Evolutionary conservation across 2,329 filamentous ascomycete genomes (phyloP), one percentile per base, ranked within the genome.

Genomic region (Cercospora beticola): DNA sequence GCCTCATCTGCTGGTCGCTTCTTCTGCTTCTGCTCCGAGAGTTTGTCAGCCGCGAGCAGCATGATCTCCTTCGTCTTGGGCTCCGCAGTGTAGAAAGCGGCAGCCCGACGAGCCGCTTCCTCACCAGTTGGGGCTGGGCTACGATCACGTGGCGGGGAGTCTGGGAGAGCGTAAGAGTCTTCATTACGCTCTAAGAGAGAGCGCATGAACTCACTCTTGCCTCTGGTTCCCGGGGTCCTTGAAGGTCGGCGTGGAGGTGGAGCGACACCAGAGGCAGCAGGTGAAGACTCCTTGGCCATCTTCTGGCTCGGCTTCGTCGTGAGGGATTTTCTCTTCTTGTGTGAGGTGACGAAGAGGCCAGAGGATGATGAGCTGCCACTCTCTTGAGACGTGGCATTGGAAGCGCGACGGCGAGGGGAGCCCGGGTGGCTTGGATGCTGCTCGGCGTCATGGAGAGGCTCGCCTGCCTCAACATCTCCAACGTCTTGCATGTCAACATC

Each of bases 41-140:
- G 26, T 2, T 43, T 31, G 21, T 28, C 12, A 1, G 14, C 1
- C 4, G 9, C 60, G 10, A 62, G 43, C 26, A 62, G 10, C 60
- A 62, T 8, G 60, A 62, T 18, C 33, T 46, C 60, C 40, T 52
- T 62, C 16, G n/a, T 62, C 26, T 31, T 62, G 21, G 60, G 60
- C 43, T 46, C 23, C 2, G 59, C 59, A n/a, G 40, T 49, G 43
- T 46, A 49, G 43, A 49, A 62, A 23, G 60, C 60, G 7, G 60
- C 60, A 8, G 36, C 60, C 4, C 60, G 36, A 30, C 60, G 60
- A 9, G 26, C 9, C 7, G 21, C n/a, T 8, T 62, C 40, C 18
- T 62, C 60, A 18, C 40, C n/a, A 16, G 16, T 49, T 12, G 36
- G 40, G 30, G 26, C 40, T 12, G 40, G 26, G 23, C 36, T 33